These are phyloP conservation scores for Pichia sp. DNA, from an alignment of 1,139 yeast species.

Conservation along the genomic window DNA sequence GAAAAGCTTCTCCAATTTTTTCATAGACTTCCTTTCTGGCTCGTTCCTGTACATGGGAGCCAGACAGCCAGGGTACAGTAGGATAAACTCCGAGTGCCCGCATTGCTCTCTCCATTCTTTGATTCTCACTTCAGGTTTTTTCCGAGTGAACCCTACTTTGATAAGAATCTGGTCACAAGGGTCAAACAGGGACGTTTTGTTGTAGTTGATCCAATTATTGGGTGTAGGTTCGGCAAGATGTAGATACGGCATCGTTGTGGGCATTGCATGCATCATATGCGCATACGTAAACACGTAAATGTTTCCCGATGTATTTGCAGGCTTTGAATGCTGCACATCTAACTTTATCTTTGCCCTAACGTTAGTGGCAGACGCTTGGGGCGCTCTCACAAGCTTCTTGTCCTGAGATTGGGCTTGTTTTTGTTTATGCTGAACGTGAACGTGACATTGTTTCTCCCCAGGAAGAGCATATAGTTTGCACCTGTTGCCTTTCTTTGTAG, in stretches of 20 bases:
- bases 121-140: conserved; percentile 40
- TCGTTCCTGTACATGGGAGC: conserved; percentile 16
- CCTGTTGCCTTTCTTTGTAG: conserved; percentile 9
- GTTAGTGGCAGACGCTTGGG: too few species aligned
- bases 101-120: conserved; percentile 56
- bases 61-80: conserved; percentile 34
- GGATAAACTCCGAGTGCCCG: conserved; percentile 38
- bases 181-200: conserved; percentile 36
- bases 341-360: too few species aligned
- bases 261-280: conserved; percentile 35
- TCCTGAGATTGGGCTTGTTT: background rate
- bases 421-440: conserved; percentile 6
- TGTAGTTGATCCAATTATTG: conserved; percentile 26
- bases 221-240: conserved; percentile 23
- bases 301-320: conserved; percentile 33
- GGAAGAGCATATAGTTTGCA: conserved; percentile 12
- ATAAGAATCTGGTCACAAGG: conserved; percentile 41
- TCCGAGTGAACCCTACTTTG: conserved; percentile 56
- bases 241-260: conserved; percentile 31
- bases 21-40: conserved; percentile 12
- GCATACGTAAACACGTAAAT: conserved; percentile 52
- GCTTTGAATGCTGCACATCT: too few species aligned
- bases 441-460: conserved; percentile 11
- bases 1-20: conserved; percentile 15
- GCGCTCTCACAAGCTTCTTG: background rate